phyloP scores from a whole-genome alignment of 106 monocot genomes.

The Dendrobium catenatum region DNA sequence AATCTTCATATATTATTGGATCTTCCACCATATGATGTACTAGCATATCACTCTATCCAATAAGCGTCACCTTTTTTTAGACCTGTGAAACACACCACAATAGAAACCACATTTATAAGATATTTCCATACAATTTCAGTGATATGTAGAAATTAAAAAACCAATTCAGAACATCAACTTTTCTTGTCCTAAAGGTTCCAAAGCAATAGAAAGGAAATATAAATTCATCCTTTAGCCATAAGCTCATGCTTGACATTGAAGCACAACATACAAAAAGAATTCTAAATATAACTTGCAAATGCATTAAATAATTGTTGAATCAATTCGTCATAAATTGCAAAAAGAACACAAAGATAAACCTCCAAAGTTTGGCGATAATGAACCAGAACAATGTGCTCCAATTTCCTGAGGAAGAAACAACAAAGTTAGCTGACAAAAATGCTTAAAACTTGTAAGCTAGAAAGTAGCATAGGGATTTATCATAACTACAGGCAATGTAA shows the following conservation, averaged over 20 bases:
- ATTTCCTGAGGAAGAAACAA: slow-evolving; percentile 45
- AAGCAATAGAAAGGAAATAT: background rate
- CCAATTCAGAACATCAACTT: background rate
- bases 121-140: background rate
- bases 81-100: background rate
- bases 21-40: background rate
- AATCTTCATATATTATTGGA: no score
- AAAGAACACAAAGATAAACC: slow-evolving; percentile 17
- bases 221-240: background rate
- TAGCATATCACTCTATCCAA: background rate
- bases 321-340: background rate
- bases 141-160: background rate
- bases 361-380: slow-evolving; percentile 75
- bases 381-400: slow-evolving; percentile 91
- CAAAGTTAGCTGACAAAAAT: background rate
- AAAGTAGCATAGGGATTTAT: background rate
- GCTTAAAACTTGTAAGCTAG: background rate
- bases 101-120: background rate
- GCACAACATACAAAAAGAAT: background rate
- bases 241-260: background rate
- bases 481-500: background rate
- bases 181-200: background rate
- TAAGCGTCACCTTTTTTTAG: background rate
- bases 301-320: background rate
- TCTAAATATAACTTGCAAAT: background rate